A percentile compares a stretch with the other conserved stretches of the same genome.
Evolutionary conservation across 805 yeast genomes (phyloP).

Genomic region (Cyberlindnera galapagoensis): DNA sequence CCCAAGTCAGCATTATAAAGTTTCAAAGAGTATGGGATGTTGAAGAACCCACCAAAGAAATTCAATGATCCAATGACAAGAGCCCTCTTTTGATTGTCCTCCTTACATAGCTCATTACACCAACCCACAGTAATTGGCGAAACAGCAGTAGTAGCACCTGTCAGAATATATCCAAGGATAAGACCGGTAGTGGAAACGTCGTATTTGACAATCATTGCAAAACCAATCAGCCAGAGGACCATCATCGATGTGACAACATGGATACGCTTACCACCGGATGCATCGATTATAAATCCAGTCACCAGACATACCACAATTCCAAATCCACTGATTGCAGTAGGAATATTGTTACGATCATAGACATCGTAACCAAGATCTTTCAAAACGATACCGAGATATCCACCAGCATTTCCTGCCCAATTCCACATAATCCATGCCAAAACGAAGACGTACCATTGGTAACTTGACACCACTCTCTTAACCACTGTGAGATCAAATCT

Average conservation of each 20-base stretch:
- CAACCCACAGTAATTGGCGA: constrained; percentile 18
- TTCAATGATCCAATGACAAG: constrained; percentile 19
- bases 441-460: constrained; percentile 19
- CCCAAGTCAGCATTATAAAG: constrained; percentile 17
- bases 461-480: constrained; percentile 16
- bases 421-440: constrained; percentile 13
- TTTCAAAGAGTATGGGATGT: constrained; percentile 13
- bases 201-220: constrained; percentile 10
- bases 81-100: constrained; percentile 21
- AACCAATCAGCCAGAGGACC: constrained; percentile 12
- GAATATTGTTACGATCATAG: constrained; percentile 21
- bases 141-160: constrained; percentile 14
- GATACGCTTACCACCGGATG: constrained; percentile 14
- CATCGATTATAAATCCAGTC: constrained; percentile 16
- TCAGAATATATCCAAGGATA: constrained; percentile 12
- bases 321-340: constrained; percentile 15
- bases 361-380: constrained; percentile 18
- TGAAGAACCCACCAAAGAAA: constrained; percentile 12
- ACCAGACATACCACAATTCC: constrained; percentile 15
- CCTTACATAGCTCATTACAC: constrained; percentile 21
- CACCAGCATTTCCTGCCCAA: constrained; percentile 8
- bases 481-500: constrained; percentile 10
- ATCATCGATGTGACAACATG: constrained; percentile 9
- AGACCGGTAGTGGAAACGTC: constrained; percentile 15
- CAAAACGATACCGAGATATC: constrained; percentile 14